These are phyloP conservation scores for Trichocomaceae sp. DNA, from an alignment of 2,329 filamentous ascomycete genomes.

Conservation along the genomic window DNA sequence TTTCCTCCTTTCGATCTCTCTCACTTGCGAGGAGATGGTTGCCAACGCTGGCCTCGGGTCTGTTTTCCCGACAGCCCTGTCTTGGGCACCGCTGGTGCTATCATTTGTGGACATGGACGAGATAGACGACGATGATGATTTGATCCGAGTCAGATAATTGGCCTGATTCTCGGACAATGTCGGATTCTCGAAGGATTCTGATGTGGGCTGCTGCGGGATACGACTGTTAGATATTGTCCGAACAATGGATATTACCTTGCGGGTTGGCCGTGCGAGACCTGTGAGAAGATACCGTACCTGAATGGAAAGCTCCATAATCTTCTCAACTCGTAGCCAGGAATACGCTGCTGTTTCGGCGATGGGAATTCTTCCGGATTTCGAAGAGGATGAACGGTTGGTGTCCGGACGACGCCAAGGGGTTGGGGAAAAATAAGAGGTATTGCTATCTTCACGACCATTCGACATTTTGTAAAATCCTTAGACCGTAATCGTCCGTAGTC, in stretches of 20 bases:
- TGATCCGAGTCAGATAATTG: slow-evolving; percentile 4
- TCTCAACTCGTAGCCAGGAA: slow-evolving; percentile 13
- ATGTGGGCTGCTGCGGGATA: slow-evolving; percentile 8
- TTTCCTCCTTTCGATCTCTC: background rate
- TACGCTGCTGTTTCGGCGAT: slow-evolving; percentile 15
- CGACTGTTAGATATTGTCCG: background rate
- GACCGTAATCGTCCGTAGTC: background rate
- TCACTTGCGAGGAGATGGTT: background rate
- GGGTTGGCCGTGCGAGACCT: background rate
- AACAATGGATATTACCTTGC: background rate
- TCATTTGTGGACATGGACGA: slow-evolving; percentile 4
- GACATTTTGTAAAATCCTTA: background rate
- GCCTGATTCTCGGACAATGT: background rate
- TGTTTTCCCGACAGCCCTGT: background rate
- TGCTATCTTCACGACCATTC: background rate
- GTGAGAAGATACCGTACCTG: background rate
- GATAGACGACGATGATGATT: slow-evolving; percentile 3
- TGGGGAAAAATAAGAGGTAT: slow-evolving; percentile 3
- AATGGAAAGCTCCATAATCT: slow-evolving; percentile 11
- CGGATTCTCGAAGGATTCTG: slow-evolving; percentile 7
- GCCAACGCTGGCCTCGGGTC: background rate
- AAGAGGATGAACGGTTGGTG: background rate
- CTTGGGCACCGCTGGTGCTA: background rate
- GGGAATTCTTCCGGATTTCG: slow-evolving; percentile 10
- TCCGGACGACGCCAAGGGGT: background rate